Evolutionary conservation across 31 red algal species (phyloP).

Genomic region (Pterothamnion heteromorphum): DNA sequence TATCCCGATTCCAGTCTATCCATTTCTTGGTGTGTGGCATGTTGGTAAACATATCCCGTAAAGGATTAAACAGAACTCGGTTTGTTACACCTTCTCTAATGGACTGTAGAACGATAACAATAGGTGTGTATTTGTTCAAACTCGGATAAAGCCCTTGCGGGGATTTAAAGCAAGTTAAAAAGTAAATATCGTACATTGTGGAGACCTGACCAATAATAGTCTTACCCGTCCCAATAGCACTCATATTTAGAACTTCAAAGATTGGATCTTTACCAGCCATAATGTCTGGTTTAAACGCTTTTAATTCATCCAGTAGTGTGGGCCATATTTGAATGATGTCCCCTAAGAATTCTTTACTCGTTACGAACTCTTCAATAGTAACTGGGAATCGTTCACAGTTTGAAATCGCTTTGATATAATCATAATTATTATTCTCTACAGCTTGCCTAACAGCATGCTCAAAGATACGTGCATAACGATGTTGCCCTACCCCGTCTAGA

Average conservation of each 20-base stretch:
- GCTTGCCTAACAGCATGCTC: no score
- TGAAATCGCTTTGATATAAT: neutral
- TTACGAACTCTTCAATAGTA: conserved; percentile 6
- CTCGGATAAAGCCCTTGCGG: neutral
- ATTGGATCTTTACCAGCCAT: neutral
- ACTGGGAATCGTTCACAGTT: neutral
- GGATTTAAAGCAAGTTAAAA: neutral
- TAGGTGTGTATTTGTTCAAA: neutral
- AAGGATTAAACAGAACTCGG: neutral
- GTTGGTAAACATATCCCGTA: neutral
- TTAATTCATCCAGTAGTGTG: neutral
- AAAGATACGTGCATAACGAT: no score
- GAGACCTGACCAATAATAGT: neutral
- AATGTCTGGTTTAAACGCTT: neutral
- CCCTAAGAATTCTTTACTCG: neutral
- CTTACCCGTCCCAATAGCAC: conserved; percentile 1
- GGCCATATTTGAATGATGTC: neutral
- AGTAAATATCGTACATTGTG: neutral
- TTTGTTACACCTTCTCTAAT: neutral
- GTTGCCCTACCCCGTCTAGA: no score
- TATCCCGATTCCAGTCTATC: neutral
- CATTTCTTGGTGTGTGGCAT: neutral
- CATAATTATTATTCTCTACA: neutral
- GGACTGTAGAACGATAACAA: neutral
- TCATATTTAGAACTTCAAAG: neutral